Evolutionary conservation across 1,284 basidiomycete species (phyloP), one percentile per base, ranked within the genome.

Genomic region (Apiotrichum domesticum): DNA sequence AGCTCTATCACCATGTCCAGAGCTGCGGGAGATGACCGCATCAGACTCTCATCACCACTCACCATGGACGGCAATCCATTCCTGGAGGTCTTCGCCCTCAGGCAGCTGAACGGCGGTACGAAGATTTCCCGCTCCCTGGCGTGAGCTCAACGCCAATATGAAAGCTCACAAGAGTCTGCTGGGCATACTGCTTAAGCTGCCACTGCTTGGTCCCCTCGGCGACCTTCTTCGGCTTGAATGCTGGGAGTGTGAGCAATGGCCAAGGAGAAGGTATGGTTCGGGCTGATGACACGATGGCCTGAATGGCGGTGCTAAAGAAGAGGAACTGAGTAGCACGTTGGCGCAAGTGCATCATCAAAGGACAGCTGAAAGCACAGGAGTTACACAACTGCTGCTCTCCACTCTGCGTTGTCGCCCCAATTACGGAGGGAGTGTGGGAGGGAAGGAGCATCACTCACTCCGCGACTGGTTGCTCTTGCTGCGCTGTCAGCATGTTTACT

Each of bases 21-120:
- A 21, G 21, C 21, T 21, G 21, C 21, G 21, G 21, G 21, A 21
- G 21, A 21, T 21, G 42, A 11, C 35, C 6, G 2, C n/a, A 9
- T 46, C 37, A 39, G 8, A 35, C 13, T 6, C 35, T n/a, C 21
- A 7, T 43, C 34, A 13, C 8, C 6, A 77, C 87, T 66, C 67
- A 94, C 93, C 90, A 68, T 97, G 93, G 6, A 97, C 92, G 6
- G 93, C 93, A 35, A 97, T 84, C 93, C 93, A 97, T 78, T 97
- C 93, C 66, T 94, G 93, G 65, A 85, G 73, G 73, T 97, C 94
- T 75, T 97, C 94, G 46, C 94, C 93, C 63, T 96, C 93, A 0
- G 93, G 93, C 15, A 97, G 81, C 64, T 88, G 84, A 21, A 97
- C 93, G 0, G 93, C 93, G 50, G 88, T 79, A 54, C 92, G 82